These are phyloP conservation scores for Talaromyces sp. DNA, from an alignment of 2,329 filamentous ascomycete species.

Conservation along the genomic window DNA sequence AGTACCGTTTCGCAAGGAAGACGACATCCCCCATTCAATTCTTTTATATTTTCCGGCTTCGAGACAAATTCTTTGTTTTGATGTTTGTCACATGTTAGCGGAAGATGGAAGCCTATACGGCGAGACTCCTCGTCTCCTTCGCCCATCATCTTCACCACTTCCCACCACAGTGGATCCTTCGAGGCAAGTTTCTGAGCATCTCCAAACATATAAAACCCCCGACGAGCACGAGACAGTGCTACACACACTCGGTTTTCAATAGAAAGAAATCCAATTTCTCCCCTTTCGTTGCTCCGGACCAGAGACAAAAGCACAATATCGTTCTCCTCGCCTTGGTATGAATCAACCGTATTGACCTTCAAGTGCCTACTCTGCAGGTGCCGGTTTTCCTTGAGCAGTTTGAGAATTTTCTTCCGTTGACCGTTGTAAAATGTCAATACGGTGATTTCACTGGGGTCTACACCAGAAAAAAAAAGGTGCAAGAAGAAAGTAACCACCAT, in stretches of 20 bases:
- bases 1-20: conserved; percentile 41
- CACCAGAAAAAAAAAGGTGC: conserved; percentile 67
- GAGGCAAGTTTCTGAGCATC: conserved; percentile 56
- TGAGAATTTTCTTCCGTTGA: conserved; percentile 64
- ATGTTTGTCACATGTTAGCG: conserved; percentile 62
- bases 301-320: conserved; percentile 76
- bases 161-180: conserved; percentile 48
- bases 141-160: conserved; percentile 44
- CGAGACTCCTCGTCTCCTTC: conserved; percentile 18
- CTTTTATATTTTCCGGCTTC: conserved; percentile 16
- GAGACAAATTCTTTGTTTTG: conserved; percentile 47
- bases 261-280: conserved; percentile 67
- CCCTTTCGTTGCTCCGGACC: conserved; percentile 61
- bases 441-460: conserved; percentile 61
- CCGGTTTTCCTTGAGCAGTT: conserved; percentile 36
- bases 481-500: conserved; percentile 71
- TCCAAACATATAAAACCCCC: conserved; percentile 81
- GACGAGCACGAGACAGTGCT: conserved; percentile 64
- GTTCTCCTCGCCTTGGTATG: conserved; percentile 89
- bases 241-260: conserved; percentile 61
- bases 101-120: conserved; percentile 51
- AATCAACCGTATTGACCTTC: conserved; percentile 77
- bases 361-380: conserved; percentile 43
- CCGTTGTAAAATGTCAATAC: conserved; percentile 85
- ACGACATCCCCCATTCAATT: conserved; percentile 51